Base-by-base conservation (phyloP, 1,139 yeast genomes). In the Geotrichum carabidarum region DNA sequence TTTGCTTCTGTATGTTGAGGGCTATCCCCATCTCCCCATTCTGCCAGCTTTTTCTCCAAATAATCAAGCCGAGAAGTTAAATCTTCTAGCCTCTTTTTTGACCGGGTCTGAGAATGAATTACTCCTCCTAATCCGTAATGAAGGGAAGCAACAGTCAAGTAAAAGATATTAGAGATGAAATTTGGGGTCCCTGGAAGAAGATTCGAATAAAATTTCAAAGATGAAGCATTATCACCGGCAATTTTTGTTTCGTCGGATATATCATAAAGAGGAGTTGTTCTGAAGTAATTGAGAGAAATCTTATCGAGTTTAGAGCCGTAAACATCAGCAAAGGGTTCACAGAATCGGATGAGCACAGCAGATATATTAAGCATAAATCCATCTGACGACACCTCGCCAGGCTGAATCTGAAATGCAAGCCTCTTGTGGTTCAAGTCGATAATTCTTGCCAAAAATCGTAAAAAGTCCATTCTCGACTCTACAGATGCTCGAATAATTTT, bases 121-220 rank as follows among this genome's bases (percentile, higher is more conserved):
- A 86, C 72, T 50, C 97, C 98, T 36, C 95, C 95, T 44, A 89
- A 73, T 46, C 98, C 99, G 69, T 86, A 94, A 62, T 93, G 91
- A 55, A 89, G 72, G 67, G 85, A 90, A 0, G 95, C 82, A 51
- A 86, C 74, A 8, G 94, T 82, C 57, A 93, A 70, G 66, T 78
- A 93, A 70, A 90, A 94, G 63, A 95, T 85, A 62, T 91, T 93
- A 4, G 96, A 83, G 15, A 94, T 86, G 67, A 93, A 93, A 64
- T 93, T 93, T 5, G 88, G 74, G 3, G 67, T 63, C 35, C 66
- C 67, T 11, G 14, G 68, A 60, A 12, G 56, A 22, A 36, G 48
- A 18, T 67, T 67, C 36, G 74, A 69, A 62, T 78, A 81, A 64
- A 78, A 83, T 52, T 80, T 81, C 44, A 77, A 77, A 1, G 89